Conservation (phyloP, 2,329 filamentous ascomycete genomes). For the Fusarium algeriense region DNA sequence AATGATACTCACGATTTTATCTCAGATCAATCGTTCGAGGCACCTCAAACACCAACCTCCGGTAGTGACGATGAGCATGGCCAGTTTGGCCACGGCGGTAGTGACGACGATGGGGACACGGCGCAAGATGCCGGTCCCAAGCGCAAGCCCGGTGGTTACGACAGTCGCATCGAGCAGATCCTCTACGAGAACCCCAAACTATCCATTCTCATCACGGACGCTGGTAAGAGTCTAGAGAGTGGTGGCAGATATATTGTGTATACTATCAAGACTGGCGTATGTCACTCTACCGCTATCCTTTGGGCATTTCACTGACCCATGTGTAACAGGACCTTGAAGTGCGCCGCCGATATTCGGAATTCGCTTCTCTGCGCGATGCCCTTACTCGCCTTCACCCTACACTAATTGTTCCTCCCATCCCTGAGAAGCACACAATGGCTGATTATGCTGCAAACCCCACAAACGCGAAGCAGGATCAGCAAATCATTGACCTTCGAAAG, state of each 20-base stretch:
- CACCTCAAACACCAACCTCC: constrained; percentile 78
- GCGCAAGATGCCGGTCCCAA: constrained; percentile 63
- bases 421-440: constrained; percentile 98
- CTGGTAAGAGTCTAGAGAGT: constrained; percentile 93
- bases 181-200: constrained; percentile 94
- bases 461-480: constrained; percentile 95
- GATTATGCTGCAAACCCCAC: constrained; percentile 98
- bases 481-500: constrained; percentile 96
- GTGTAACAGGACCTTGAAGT: constrained; percentile 86
- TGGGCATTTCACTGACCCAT: constrained; percentile 4
- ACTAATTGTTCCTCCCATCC: constrained; percentile 94
- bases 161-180: constrained; percentile 96
- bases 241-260: constrained; percentile 96
- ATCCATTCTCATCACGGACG: constrained; percentile 91
- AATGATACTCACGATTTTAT: constrained; percentile 24
- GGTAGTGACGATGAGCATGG: constrained; percentile 72
- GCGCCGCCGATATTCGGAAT: constrained; percentile 94
- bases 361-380: constrained; percentile 88
- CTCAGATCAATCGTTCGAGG: constrained; percentile 64
- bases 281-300: constrained; percentile 42
- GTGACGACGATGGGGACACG: constrained; percentile 62
- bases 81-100: constrained; percentile 51
- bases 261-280: constrained; percentile 93
- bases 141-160: constrained; percentile 86
- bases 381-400: constrained; percentile 94